These are phyloP conservation scores for Microcos paniculata DNA, from an alignment of 345 rosid species.

Conservation along the genomic window DNA sequence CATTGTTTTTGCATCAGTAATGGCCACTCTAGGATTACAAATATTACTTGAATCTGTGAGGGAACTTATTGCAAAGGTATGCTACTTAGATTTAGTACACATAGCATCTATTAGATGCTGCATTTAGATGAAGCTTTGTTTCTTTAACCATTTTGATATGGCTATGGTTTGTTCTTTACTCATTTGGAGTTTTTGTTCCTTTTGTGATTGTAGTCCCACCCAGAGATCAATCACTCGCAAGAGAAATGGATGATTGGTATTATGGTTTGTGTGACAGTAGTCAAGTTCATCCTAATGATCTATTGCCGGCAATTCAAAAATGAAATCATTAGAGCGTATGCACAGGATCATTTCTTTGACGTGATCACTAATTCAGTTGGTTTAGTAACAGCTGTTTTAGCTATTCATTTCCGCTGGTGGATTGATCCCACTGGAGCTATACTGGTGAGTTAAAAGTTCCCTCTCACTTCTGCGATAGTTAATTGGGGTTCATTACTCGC, in stretches of 20 bases:
- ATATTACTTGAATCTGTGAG: conserved; percentile 50
- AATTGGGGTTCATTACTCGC: background rate
- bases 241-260: conserved; percentile 59
- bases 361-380: conserved; percentile 59
- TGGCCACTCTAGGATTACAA: conserved; percentile 66
- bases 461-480: background rate
- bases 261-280: conserved; percentile 40
- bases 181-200: background rate
- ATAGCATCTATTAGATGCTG: background rate
- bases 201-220: conserved; percentile 27
- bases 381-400: conserved; percentile 49
- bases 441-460: conserved; percentile 31
- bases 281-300: conserved; percentile 49
- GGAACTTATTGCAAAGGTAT: conserved; percentile 42
- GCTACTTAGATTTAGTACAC: background rate
- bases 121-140: background rate
- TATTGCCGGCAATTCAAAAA: conserved; percentile 53
- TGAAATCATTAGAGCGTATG: conserved; percentile 49
- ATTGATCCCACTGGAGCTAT: conserved; percentile 63
- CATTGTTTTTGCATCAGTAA: conserved; percentile 61
- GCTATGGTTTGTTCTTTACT: background rate
- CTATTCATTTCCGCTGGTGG: conserved; percentile 52
- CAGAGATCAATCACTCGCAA: conserved; percentile 28
- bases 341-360: conserved; percentile 57
- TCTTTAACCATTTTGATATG: background rate